Conservation (phyloP, 2,329 filamentous ascomycete species). For the Aspergillus tubingensis region DNA sequence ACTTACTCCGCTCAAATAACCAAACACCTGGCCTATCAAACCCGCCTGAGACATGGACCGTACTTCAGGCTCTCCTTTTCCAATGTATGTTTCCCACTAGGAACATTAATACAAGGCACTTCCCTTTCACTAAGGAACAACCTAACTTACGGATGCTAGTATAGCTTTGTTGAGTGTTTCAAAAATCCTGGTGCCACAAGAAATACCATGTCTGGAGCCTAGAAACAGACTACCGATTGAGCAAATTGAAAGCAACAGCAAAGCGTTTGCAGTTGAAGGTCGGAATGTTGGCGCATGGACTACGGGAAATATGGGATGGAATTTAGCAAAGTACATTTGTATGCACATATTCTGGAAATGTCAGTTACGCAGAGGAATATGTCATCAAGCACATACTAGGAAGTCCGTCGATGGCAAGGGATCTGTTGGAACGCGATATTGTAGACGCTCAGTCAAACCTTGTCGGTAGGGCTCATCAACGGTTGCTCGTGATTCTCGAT, state of each 20-base stretch:
- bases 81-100: conserved; percentile 8
- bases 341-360: conserved; percentile 8
- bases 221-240: conserved; percentile 39
- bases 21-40: conserved; percentile 11
- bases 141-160: not conserved
- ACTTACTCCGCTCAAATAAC: conserved; percentile 1
- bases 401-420: conserved; percentile 7
- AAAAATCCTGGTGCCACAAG: conserved; percentile 30
- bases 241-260: conserved; percentile 40
- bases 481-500: not conserved
- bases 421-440: not conserved
- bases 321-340: conserved; percentile 4
- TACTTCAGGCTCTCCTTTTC: not conserved
- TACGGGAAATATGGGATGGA: conserved; percentile 5
- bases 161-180: conserved; percentile 25
- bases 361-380: not conserved
- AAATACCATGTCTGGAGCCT: conserved; percentile 31
- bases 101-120: too few relatives aligned
- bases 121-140: not conserved
- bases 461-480: conserved; percentile 3
- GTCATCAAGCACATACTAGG: not conserved
- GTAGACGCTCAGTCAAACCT: not conserved
- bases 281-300: conserved; percentile 11
- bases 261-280: conserved; percentile 28
- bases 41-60: conserved; percentile 9